phyloP scores from a whole-genome alignment of 352 stramenopile genomes.

The Phytopythium cucurbitacearum region DNA sequence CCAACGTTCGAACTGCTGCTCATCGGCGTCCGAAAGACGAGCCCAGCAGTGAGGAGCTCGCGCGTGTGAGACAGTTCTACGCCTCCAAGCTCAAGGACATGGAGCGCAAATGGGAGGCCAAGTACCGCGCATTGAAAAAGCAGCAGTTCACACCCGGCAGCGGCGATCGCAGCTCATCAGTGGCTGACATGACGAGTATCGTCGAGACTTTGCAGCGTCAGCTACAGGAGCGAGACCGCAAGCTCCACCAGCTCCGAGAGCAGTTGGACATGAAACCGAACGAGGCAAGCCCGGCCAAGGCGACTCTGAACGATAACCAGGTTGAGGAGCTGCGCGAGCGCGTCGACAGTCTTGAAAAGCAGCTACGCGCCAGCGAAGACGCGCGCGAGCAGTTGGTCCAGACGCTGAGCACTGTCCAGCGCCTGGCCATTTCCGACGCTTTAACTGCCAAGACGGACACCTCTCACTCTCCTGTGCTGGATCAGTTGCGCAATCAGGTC shows the following conservation, averaged over 20 bases:
- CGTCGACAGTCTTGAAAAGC: slow-evolving; percentile 22
- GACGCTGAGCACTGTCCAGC: slow-evolving; percentile 48
- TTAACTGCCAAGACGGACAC: neutral
- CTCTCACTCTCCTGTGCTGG: neutral
- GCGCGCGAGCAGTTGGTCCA: slow-evolving; percentile 52
- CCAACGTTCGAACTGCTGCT: neutral
- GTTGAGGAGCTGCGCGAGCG: neutral
- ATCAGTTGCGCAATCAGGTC: slow-evolving; percentile 1
- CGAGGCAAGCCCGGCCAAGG: neutral
- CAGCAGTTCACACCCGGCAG: slow-evolving; percentile 18
- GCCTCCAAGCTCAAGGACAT: slow-evolving; percentile 71
- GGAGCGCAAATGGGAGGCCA: slow-evolving; percentile 69
- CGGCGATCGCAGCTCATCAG: too few species aligned
- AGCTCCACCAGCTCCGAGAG: slow-evolving; percentile 15
- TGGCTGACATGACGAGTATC: slow-evolving; percentile 23
- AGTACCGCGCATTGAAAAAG: slow-evolving; percentile 54
- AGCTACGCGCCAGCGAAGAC: slow-evolving; percentile 68
- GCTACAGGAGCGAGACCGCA: slow-evolving; percentile 14
- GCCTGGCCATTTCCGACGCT: neutral
- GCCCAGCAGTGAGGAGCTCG: slow-evolving; percentile 26
- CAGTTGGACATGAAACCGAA: neutral
- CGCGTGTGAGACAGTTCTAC: slow-evolving; percentile 69
- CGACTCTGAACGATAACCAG: too few species aligned
- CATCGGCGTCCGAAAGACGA: slow-evolving; percentile 6
- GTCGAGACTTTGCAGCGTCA: slow-evolving; percentile 36